Conservation (phyloP, 2,329 filamentous ascomycete genomes). For the Metarhizium robertsii region DNA sequence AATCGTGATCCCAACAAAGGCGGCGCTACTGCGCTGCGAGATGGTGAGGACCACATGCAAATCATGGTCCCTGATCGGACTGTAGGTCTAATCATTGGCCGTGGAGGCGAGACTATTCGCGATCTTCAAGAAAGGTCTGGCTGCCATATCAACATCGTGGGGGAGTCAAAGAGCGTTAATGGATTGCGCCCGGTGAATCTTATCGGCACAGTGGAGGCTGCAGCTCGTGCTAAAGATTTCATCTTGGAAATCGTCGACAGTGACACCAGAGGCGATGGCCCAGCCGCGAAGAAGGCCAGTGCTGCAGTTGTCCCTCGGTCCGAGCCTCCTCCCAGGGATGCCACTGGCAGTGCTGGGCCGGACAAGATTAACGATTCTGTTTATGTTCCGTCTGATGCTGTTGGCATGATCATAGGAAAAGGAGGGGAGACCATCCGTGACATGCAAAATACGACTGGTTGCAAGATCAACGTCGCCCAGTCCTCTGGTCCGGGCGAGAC, state of each 20-base stretch:
- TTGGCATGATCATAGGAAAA: conserved; percentile 95
- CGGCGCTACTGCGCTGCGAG: conserved; percentile 46
- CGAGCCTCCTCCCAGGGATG: conserved; percentile 23
- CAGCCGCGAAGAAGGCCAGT: conserved; percentile 20
- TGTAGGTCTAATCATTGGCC: conserved; percentile 87
- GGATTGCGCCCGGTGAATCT: conserved; percentile 84
- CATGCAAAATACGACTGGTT: conserved; percentile 79
- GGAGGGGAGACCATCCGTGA: conserved; percentile 90
- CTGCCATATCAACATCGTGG: conserved; percentile 94
- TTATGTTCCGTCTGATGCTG: conserved; percentile 78
- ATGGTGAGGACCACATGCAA: conserved; percentile 78
- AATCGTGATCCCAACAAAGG: conserved; percentile 28
- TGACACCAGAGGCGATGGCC: conserved; percentile 56
- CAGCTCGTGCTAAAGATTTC: conserved; percentile 70
- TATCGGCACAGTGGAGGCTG: conserved; percentile 68
- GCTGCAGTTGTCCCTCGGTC: conserved; percentile 16
- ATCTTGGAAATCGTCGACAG: conserved; percentile 94
- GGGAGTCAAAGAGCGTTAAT: conserved; percentile 87
- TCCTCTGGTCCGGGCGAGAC: conserved; percentile 67
- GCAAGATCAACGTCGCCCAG: conserved; percentile 90
- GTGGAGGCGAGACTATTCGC: conserved; percentile 84
- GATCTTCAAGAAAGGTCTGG: conserved; percentile 85
- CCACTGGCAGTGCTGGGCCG: conserved; percentile 20
- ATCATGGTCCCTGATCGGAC: conserved; percentile 94
- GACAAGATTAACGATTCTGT: conserved; percentile 78